Evolutionary conservation across 257 asterid genomes (phyloP).

Genomic region (Prunella vulgaris): DNA sequence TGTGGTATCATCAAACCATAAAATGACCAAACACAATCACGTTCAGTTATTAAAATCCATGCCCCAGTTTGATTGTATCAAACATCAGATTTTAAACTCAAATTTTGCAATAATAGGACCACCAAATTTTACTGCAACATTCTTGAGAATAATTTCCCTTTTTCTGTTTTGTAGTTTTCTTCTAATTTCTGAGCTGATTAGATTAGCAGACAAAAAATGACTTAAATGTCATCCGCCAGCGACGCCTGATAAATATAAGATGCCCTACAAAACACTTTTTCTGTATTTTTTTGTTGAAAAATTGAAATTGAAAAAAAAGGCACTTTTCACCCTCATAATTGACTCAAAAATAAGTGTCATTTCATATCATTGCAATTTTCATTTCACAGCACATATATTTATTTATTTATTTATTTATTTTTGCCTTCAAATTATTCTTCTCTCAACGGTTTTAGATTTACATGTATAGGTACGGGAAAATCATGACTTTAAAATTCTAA

Average conservation of each 20-base stretch:
- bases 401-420: no score
- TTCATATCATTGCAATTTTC: conserved; percentile 21
- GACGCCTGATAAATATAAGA: conserved; percentile 27
- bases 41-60: not conserved
- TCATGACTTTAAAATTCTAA: no score
- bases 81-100: not conserved
- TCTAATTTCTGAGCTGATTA: conserved; percentile 10
- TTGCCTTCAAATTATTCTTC: not conserved
- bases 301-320: not conserved
- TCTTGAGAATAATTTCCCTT: conserved; percentile 33
- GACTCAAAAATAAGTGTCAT: not conserved
- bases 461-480: conserved; percentile 5
- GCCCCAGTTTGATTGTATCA: not conserved
- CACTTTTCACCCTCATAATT: conserved; percentile 20
- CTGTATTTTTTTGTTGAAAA: conserved; percentile 11
- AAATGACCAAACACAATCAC: not conserved
- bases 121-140: conserved; percentile 23
- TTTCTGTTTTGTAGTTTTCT: conserved; percentile 36
- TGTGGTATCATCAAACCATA: not conserved
- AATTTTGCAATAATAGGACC: conserved; percentile 7
- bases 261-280: conserved; percentile 28
- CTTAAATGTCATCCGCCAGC: conserved; percentile 31
- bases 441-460: not conserved
- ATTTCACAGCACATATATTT: not conserved
- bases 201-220: conserved; percentile 19